These are phyloP conservation scores for Corniculantispora saksenae DNA, from an alignment of 2,329 filamentous ascomycete species.

Conservation along the genomic window DNA sequence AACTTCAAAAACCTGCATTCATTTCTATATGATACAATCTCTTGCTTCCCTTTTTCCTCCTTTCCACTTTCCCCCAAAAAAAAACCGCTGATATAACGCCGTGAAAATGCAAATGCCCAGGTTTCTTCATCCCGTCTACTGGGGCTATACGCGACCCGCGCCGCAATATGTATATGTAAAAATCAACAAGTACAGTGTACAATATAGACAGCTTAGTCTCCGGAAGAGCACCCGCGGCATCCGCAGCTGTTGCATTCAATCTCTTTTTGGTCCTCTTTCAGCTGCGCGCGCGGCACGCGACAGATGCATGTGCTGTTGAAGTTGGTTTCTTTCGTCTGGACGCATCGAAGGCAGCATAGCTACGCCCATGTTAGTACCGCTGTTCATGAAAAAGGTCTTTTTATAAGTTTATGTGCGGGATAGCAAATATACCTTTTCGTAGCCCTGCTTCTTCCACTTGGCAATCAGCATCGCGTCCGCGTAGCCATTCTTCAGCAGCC, in stretches of 20 bases:
- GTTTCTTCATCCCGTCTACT: background rate
- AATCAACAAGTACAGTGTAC: background rate
- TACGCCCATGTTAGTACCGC: slow-evolving; percentile 40
- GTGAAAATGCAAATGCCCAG: slow-evolving; percentile 3
- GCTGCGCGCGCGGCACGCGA: slow-evolving; percentile 82
- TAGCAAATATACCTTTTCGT: slow-evolving; percentile 75
- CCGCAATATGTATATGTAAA: background rate
- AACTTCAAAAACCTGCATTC: background rate
- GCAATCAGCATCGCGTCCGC: slow-evolving; percentile 94
- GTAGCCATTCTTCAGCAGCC: slow-evolving; percentile 94
- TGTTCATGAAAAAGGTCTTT: background rate
- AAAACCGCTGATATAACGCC: slow-evolving; percentile 13
- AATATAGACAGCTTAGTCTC: slow-evolving; percentile 57
- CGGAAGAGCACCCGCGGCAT: slow-evolving; percentile 85
- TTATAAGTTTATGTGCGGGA: background rate
- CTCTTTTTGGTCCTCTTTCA: slow-evolving; percentile 81
- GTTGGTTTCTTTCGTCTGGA: slow-evolving; percentile 99
- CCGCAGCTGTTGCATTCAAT: slow-evolving; percentile 95
- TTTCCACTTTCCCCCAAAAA: slow-evolving; percentile 10
- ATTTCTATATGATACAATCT: background rate
- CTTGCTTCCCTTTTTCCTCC: background rate
- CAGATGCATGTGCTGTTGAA: slow-evolving; percentile 98
- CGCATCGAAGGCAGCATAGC: slow-evolving; percentile 92
- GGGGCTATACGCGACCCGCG: background rate
- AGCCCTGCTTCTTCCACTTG: slow-evolving; percentile 99